Evolutionary conservation across 345 rosid genomes (phyloP).

Genomic region (Salix arbutifolia): DNA sequence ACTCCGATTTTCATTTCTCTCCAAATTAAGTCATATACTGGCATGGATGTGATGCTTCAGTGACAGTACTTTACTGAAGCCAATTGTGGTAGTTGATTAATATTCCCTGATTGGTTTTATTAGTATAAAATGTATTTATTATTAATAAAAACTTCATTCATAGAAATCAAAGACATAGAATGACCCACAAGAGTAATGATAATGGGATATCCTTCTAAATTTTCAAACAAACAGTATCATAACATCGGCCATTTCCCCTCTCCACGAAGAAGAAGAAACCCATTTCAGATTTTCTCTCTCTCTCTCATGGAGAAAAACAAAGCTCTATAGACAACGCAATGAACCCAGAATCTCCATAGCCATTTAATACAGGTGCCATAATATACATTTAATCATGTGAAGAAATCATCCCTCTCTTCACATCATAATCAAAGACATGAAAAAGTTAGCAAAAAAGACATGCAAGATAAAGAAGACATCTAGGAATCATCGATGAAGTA

Average conservation of each 20-base stretch:
- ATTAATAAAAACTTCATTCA: too few relatives aligned
- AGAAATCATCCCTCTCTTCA: not conserved
- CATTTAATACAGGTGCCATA: not conserved
- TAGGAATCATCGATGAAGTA: not conserved
- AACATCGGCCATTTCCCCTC: not conserved
- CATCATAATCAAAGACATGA: not conserved
- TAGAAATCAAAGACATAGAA: not conserved
- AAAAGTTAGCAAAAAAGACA: not conserved
- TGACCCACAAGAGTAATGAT: not conserved
- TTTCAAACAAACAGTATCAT: not conserved
- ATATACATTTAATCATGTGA: not conserved
- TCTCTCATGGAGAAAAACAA: not conserved
- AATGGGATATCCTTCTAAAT: not conserved
- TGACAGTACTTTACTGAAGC: too few relatives aligned
- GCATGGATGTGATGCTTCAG: too few relatives aligned
- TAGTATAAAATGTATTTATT: too few relatives aligned
- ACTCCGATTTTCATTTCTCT: too few relatives aligned
- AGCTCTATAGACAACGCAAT: not conserved
- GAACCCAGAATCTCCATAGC: not conserved
- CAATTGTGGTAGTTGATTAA: too few relatives aligned
- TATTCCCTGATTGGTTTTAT: too few relatives aligned
- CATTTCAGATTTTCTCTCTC: not conserved
- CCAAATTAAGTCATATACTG: too few relatives aligned
- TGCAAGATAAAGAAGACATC: not conserved
- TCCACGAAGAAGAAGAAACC: not conserved